These are phyloP conservation scores for Closterium sp. DNA, from an alignment of 139 green algal species.

Conservation along the genomic window DNA sequence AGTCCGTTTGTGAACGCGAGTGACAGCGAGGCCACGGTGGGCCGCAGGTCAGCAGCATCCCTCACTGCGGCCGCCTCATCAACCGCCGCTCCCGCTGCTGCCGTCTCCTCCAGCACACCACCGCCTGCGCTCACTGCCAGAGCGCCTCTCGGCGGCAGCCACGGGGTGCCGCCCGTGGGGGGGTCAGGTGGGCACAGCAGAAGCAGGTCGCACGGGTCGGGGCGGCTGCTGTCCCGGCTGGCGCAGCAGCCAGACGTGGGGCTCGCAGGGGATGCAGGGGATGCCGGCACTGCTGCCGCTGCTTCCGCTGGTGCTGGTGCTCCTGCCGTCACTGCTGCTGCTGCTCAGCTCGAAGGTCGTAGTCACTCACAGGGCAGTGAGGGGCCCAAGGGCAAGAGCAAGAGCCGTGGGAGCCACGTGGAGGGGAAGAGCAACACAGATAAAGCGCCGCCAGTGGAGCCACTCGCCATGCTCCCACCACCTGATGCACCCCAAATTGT, in stretches of 20 bases:
- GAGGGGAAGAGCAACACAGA: too few relatives aligned
- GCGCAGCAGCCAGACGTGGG: neutral
- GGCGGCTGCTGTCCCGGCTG: neutral
- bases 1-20: neutral
- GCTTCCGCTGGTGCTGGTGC: neutral
- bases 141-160: too few relatives aligned
- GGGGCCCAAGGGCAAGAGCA: neutral
- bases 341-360: too few relatives aligned
- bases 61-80: too few relatives aligned
- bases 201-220: neutral
- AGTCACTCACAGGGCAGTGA: too few relatives aligned
- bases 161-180: neutral
- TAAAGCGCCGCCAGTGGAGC: too few relatives aligned
- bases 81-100: neutral
- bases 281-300: neutral
- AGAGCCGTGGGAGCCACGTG: too few relatives aligned
- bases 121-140: too few relatives aligned
- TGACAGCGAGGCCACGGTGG: neutral
- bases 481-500: neutral
- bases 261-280: neutral
- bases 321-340: too few relatives aligned
- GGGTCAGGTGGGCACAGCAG: neutral
- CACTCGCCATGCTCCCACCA: neutral
- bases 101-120: neutral
- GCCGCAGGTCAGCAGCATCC: neutral